Base-by-base conservation (phyloP, 495 filamentous ascomycete species). In the Hypoxylon cercidicola region DNA sequence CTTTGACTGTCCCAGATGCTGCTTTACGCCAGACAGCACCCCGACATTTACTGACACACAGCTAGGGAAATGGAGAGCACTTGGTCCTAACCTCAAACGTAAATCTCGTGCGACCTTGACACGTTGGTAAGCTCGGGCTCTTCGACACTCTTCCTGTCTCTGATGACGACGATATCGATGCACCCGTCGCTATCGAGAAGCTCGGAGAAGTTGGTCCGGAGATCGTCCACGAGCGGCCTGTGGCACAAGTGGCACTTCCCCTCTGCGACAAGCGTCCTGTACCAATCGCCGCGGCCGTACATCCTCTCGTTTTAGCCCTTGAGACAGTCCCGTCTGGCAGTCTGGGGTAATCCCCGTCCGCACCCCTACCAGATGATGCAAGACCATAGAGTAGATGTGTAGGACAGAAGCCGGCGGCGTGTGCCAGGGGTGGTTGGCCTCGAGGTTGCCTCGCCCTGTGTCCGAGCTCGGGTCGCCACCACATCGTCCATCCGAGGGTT, bases 401-500 rank as follows among this genome's bases (percentile, higher is more conserved):
- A 49, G 25, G 21, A 49, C 32, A 21, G 21, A 30, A 13, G 2
- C 21, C 23, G 46, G 46, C 10, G 46, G 46, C 11, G 13, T 30
- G 25, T 49, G 46, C 2, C 25, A 49, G 20, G 46, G 46, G 15
- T 49, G 46, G 12, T 49, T 49, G 12, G 46, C 46, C 15, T 49
- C 46, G 11, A n/a, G 46, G 46, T 12, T 21, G 46, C 23, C 46
- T 30, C 12, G 12, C 23, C 32, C 25, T 30, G 1, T 10, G 11
- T 12, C 23, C 46, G 12, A 16, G 15, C 23, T 49, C 23, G 25
- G 25, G 21, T 21, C 46, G 15, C 46, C 46, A 49, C 46, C 46
- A 49, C 23, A 49, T 32, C 23, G 32, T 32, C 46, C 25, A 15
- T 3, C 10, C 20, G 12, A 30, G 25, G 4, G 0, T 4, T 13